phyloP scores from a whole-genome alignment of 495 filamentous ascomycete genomes.

The Arthonia radiata region DNA sequence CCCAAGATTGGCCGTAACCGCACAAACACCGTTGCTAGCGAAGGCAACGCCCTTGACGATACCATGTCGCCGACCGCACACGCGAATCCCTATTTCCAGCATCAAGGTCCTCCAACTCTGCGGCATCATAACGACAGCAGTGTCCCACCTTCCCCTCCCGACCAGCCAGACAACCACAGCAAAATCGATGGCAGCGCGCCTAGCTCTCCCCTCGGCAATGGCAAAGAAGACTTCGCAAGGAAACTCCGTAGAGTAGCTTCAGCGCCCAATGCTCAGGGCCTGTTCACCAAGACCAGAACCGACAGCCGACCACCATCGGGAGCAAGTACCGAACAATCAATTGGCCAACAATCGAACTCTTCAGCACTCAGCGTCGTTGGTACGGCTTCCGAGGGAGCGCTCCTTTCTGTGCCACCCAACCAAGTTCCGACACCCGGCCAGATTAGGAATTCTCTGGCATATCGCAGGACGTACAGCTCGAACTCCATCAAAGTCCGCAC shows the following conservation, averaged over 20 bases:
- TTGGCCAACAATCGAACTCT: conserved; percentile 29
- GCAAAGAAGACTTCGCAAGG: conserved; percentile 79
- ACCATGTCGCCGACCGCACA: conserved; percentile 74
- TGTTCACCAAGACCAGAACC: conserved; percentile 45
- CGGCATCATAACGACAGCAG: conserved; percentile 88
- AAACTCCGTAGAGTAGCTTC: conserved; percentile 85
- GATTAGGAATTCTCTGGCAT: conserved; percentile 35
- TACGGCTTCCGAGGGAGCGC: conserved; percentile 15
- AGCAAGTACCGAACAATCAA: too few relatives aligned
- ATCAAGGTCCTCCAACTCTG: conserved; percentile 79
- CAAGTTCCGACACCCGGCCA: conserved; percentile 24
- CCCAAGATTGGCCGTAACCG: conserved; percentile 51
- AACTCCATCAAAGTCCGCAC: conserved; percentile 96
- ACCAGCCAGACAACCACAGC: conserved; percentile 46
- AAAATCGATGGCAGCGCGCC: conserved; percentile 43
- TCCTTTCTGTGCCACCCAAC: conserved; percentile 12
- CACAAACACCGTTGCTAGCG: conserved; percentile 77
- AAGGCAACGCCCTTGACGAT: conserved; percentile 76
- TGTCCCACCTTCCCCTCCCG: conserved; percentile 88
- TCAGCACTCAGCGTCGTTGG: conserved; percentile 33
- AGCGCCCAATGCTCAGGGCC: conserved; percentile 85
- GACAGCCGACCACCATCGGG: conserved; percentile 49
- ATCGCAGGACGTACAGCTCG: conserved; percentile 90
- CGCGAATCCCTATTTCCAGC: conserved; percentile 91
- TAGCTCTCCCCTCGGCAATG: conserved; percentile 30